Evolutionary conservation across 768 basidiomycete genomes (phyloP), one percentile per base, ranked within the genome.

Genomic region (Collybia nuda): DNA sequence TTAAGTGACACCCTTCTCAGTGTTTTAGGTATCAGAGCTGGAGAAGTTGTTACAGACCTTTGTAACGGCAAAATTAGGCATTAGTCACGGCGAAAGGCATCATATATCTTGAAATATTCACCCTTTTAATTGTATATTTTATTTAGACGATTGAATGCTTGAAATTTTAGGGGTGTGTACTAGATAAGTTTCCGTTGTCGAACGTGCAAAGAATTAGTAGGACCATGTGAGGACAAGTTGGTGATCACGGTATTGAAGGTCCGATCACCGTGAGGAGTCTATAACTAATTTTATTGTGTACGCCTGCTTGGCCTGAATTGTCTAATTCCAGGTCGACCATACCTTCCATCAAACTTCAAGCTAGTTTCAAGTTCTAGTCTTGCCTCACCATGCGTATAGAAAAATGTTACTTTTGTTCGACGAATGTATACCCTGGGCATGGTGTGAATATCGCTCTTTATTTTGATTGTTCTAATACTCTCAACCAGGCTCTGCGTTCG

Each of bases 331-430:
- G n/a, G n/a, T n/a, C n/a, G n/a, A n/a, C n/a, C n/a, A n/a, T n/a
- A n/a, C n/a, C n/a, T n/a, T n/a, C 28, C 28, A 5, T 28, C 28
- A 11, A 28, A 28, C 40, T 3, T 37, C 35, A 17, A 26, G 26
- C 23, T 29, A n/a, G n/a, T n/a, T n/a, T n/a, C n/a, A n/a, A n/a
- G n/a, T n/a, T n/a, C n/a, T n/a, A n/a, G n/a, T n/a, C 39, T 42
- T 39, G 24, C 56, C 45, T 1, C 43, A 54, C 63, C 60, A 95
- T 97, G 94, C 83, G 93, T 62, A 88, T 98, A 56, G 96, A 97
- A 75, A 95, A 95, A 77, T 98, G 96, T 67, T 98, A 96, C 67
- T 98, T 99, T 69, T 99, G 96, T 75, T 97, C 93, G 26, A 91
- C 90, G 51, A 95, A 80, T 67, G 89, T 97, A 59, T 99, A 99